These are phyloP conservation scores for Xylaria cubensis DNA, from an alignment of 495 filamentous ascomycete genomes.

Conservation along the genomic window DNA sequence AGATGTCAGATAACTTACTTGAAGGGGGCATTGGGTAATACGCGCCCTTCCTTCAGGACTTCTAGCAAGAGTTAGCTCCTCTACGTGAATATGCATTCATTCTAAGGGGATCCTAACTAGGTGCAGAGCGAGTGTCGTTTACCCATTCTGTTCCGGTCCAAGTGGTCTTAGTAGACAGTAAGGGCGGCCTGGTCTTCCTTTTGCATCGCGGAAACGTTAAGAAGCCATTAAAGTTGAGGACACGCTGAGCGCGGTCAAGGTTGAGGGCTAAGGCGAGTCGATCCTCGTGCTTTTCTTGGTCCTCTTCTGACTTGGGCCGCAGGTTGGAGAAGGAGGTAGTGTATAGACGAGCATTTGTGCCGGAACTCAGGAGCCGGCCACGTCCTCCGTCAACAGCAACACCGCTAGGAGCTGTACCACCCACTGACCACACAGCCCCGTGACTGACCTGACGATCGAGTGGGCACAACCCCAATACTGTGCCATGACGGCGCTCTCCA, in stretches of 20 bases:
- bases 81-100: background rate
- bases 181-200: conserved; percentile 24
- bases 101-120: conserved; percentile 52
- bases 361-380: conserved; percentile 67
- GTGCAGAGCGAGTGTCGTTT: conserved; percentile 48
- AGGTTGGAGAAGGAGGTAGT: conserved; percentile 67
- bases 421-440: conserved; percentile 82
- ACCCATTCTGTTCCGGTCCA: conserved; percentile 71
- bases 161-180: conserved; percentile 37
- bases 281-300: conserved; percentile 70
- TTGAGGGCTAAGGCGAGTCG: conserved; percentile 83
- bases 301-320: conserved; percentile 50
- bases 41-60: conserved; percentile 30
- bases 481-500: conserved; percentile 43
- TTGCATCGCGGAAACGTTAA: conserved; percentile 41
- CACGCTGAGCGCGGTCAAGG: conserved; percentile 70
- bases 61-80: conserved; percentile 18
- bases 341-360: conserved; percentile 78
- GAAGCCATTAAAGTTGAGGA: conserved; percentile 59
- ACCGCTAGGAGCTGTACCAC: conserved; percentile 65
- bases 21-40: conserved; percentile 75
- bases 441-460: conserved; percentile 61
- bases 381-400: conserved; percentile 64
- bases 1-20: conserved; percentile 57
- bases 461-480: conserved; percentile 44